Base-by-base conservation (phyloP, 2,329 filamentous ascomycete species). In the Reticulascus tulasneorum region DNA sequence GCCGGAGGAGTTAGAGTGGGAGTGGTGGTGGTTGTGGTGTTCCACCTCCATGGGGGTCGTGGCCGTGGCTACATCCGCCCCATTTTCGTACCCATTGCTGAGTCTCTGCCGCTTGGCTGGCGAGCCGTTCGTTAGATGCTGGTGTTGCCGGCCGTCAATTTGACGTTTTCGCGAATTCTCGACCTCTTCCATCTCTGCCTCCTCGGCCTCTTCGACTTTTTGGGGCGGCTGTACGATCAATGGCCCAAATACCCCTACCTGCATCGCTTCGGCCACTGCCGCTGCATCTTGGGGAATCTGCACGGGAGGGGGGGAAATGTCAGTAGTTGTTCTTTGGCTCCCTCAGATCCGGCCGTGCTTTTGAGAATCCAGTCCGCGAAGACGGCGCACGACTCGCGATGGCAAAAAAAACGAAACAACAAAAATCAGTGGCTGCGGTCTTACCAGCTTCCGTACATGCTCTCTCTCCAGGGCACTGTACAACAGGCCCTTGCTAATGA, bases 401-500 rank as follows among this genome's bases (percentile, higher is more conserved):
- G 24, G 34, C 42, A 20, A 41, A 48, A 24, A 40, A 13, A 37
- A 31, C 29, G 40, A 40, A 29, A 27, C 20, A 32, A 23, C 35
- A 37, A 31, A 36, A 15, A 19, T 26, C 21, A 4, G 26, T n/a
- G 33, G 35, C 33, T 28, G 41, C 27, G 34, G 34, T 39, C 60
- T 49, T 71, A 79, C 75, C 69, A 70, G 61, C 49, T 63, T 62
- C 37, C 62, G 60, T 49, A 64, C 62, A 55, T 67, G 68, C 44
- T 80, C 69, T 48, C 77, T 67, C 56, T 82, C 75, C 36, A 77
- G 66, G 30, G 70, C 72, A 54, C 75, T 66, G 60, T 79, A 82
- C 49, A 78, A 59, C 33, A 83, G 68, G 39, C 79, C 79, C 60
- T 76, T 75, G 59, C 82, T 81, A 47, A 83, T 60, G 46, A 80